Percentiles rank a stretch among this genome's conserved stretches.
Evolutionary conservation across 805 yeast genomes (phyloP).

Genomic region (Barnettozyma pratensis): DNA sequence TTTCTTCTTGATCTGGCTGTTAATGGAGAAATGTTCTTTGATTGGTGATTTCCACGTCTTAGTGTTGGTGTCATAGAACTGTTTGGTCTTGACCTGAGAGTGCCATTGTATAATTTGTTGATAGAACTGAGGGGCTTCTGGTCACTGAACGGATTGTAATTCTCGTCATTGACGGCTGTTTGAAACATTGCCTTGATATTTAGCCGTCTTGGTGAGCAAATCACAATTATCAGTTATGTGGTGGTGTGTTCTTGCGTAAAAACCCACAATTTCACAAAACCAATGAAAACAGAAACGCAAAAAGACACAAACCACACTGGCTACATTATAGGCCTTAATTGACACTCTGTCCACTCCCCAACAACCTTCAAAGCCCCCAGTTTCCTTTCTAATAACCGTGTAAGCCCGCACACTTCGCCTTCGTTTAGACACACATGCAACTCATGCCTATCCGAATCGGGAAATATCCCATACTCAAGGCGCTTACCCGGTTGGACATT

Average conservation of each 20-base stretch:
- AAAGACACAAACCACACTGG: too few relatives aligned
- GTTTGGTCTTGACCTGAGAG: slow-evolving; percentile 1
- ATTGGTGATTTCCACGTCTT: slow-evolving; percentile 6
- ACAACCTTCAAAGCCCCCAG: background rate
- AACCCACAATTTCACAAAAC: too few relatives aligned
- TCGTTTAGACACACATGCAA: background rate
- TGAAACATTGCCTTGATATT: background rate
- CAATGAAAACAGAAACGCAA: too few relatives aligned
- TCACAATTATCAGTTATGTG: too few relatives aligned
- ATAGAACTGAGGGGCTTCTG: background rate
- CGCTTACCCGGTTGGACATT: background rate
- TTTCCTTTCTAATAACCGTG: background rate
- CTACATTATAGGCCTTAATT: too few relatives aligned
- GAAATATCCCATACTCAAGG: background rate
- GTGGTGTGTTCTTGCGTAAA: too few relatives aligned
- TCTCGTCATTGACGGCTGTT: slow-evolving; percentile 4
- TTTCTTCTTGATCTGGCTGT: background rate
- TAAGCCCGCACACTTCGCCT: too few relatives aligned
- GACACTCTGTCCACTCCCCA: background rate
- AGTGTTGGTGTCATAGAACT: slow-evolving; percentile 7
- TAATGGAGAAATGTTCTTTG: slow-evolving; percentile 2
- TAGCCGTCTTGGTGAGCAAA: too few relatives aligned
- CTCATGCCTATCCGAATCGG: background rate
- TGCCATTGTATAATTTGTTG: background rate
- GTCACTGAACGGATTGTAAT: slow-evolving; percentile 1